These are phyloP conservation scores for Teunomyces kruisii DNA, from an alignment of 805 yeast genomes.

Conservation along the genomic window DNA sequence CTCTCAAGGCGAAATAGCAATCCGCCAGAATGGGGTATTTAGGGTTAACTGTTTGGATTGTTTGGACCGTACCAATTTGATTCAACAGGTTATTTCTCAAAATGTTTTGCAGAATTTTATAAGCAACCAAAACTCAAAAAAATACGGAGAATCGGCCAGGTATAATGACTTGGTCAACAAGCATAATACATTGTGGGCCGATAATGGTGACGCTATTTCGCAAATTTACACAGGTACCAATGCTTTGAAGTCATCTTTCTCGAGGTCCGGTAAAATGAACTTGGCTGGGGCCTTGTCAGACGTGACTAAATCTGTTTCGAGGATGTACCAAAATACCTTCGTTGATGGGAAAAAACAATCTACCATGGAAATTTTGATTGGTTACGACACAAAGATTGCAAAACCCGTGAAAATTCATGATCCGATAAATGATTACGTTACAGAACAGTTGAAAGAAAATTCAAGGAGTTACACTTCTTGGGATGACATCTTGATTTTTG, in stretches of 20 bases:
- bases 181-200: conserved; percentile 52
- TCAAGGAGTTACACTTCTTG: conserved; percentile 58
- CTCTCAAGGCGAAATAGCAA: conserved; percentile 48
- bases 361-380: conserved; percentile 84
- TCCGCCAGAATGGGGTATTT: conserved; percentile 87
- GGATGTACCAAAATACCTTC: conserved; percentile 94
- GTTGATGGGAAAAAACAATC: conserved; percentile 88
- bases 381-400: conserved; percentile 69
- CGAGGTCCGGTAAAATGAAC: conserved; percentile 94
- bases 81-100: conserved; percentile 79
- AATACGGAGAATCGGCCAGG: conserved; percentile 22
- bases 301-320: conserved; percentile 91
- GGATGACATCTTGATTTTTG: conserved; percentile 61
- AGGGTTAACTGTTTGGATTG: conserved; percentile 94
- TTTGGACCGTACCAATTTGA: conserved; percentile 88
- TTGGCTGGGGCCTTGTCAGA: conserved; percentile 96
- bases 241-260: conserved; percentile 83
- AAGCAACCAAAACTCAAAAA: conserved; percentile 23
- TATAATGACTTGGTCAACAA: conserved; percentile 49
- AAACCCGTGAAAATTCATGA: conserved; percentile 73
- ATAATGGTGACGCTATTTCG: conserved; percentile 66
- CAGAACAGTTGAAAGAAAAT: conserved; percentile 52
- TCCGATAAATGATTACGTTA: conserved; percentile 85
- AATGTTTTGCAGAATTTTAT: conserved; percentile 55
- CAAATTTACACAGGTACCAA: conserved; percentile 73